Evolutionary conservation across 192 early-diverging fungal genomes (phyloP), one percentile per base, ranked within the genome.

Genomic region (Helicostylum pulchrum): DNA sequence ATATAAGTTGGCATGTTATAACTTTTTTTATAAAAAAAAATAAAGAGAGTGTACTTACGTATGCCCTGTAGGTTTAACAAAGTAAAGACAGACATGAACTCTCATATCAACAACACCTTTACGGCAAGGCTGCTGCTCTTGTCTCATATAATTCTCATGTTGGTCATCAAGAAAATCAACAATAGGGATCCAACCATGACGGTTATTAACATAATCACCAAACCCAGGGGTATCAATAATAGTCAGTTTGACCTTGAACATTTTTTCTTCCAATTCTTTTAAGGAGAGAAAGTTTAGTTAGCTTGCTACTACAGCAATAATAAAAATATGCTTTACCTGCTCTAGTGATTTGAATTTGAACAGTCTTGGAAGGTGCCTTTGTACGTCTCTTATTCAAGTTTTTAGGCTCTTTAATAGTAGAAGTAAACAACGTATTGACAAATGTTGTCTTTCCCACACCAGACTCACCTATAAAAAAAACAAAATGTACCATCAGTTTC

Each of bases 171-270:
- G 91, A 74, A 92, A 90, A 70, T 95, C 89, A 67, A 95, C 73
- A 73, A 99, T 94, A 4, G 97, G 95, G 74, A 95, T 90, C 97
- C 97, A 99, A 73, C 90, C 91, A 67, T 72, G 87, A 53, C 96
- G 90, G 76, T 99, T 99, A 78, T 98, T 99, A 72, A 99, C 92
- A 77, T 92, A 94, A 74, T 99, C 97, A 67, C 97, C 95, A 73
- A 94, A 99, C 19, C 97, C 97, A 50, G 97, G 97, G 7, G 97
- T 98, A 73, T 99, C 97, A 48, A 96, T 94, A 20, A 99, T 90
- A 42, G 91, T 96, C 19, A 99, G 80, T 73, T 92, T 90, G 57
- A 99, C 86, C 68, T 87, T 88, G 62, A 99, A 93, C 43, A 90
- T 92, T 68, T 93, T 96, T 74, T 99, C 97, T 77, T 99, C 94